Conservation (phyloP, 1,284 basidiomycete species). For the Heliocybe sulcata region DNA sequence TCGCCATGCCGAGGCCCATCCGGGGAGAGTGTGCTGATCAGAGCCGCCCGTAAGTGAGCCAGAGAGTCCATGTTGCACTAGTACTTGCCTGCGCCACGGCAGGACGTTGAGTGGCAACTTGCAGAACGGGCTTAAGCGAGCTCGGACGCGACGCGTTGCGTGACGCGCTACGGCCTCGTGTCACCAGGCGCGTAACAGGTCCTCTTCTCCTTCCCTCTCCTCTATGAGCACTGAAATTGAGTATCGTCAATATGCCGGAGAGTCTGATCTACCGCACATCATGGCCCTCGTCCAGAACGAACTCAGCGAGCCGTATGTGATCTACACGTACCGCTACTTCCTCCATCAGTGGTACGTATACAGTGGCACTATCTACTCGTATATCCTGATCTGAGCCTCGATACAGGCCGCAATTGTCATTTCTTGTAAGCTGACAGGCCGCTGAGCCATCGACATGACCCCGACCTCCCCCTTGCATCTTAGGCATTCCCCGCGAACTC, state of each 20-base stretch:
- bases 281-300: conserved; percentile 87
- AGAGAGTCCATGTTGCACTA: conserved; percentile 36
- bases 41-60: conserved; percentile 30
- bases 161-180: not conserved
- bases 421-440: conserved; percentile 56
- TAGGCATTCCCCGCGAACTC: conserved; percentile 56
- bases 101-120: not conserved
- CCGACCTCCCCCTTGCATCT: conserved; percentile 5
- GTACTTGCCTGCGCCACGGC: not conserved
- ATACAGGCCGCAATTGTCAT: conserved; percentile 86
- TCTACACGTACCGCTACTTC: conserved; percentile 92
- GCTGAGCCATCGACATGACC: conserved; percentile 3
- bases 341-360: conserved; percentile 77
- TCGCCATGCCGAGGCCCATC: conserved; percentile 43
- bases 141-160: not conserved
- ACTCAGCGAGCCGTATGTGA: conserved; percentile 93
- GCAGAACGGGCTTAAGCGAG: too few species aligned
- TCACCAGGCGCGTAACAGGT: not conserved
- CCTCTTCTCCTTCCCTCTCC: not conserved
- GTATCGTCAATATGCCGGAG: conserved; percentile 70
- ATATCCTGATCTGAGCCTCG: conserved; percentile 4
- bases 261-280: conserved; percentile 73
- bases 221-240: conserved; percentile 48
- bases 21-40: conserved; percentile 31
- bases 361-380: not conserved